Evolutionary conservation across 2,329 filamentous ascomycete genomes (phyloP), one percentile per base, ranked within the genome.

Genomic region (Fusarium protoensiforme): DNA sequence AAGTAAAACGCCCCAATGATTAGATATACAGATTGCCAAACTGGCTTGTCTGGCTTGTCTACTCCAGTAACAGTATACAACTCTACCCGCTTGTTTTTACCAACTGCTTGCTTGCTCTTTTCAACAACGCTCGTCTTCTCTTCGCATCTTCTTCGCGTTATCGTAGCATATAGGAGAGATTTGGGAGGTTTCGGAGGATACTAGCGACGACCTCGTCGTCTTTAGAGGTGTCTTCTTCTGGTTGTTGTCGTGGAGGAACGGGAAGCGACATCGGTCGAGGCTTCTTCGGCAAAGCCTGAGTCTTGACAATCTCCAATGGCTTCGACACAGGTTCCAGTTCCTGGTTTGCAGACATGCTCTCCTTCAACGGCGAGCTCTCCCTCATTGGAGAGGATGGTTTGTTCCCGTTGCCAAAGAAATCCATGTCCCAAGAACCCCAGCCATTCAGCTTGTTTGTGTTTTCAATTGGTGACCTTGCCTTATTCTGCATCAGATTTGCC

Each of bases 161-260:
- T 73, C 80, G 80, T 69, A 86, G 72, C 85, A 86, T 86, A 64
- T 86, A 86, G 22, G 85, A 84, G 41, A 86, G 75, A 75, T 86
- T 83, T 4, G 85, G 85, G 22, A 86, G 76, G 59, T 77, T 79
- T 56, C 76, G 76, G 36, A 86, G 68, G 58, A 86, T 82, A 35
- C 70, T 75, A 16, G 77, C 75, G 58, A 84, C 78, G 18, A 81
- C 72, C 20, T 79, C 76, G 16, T 83, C 81, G 20, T 83, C 79
- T 36, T 80, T 72, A 10, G 70, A 64, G 22, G 54, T 38, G 38
- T 68, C 61, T 8, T 33, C 38, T 31, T 58, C 39, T 54, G 46
- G 48, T 16, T 58, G 57, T 58, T 66, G 71, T 31, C 29, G 68
- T 35, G 53, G 65, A 54, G 58, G 64, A 27, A 48, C 51, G 51